Base-by-base conservation (phyloP, 1,284 basidiomycete species). In the Coriolopsis trogii region DNA sequence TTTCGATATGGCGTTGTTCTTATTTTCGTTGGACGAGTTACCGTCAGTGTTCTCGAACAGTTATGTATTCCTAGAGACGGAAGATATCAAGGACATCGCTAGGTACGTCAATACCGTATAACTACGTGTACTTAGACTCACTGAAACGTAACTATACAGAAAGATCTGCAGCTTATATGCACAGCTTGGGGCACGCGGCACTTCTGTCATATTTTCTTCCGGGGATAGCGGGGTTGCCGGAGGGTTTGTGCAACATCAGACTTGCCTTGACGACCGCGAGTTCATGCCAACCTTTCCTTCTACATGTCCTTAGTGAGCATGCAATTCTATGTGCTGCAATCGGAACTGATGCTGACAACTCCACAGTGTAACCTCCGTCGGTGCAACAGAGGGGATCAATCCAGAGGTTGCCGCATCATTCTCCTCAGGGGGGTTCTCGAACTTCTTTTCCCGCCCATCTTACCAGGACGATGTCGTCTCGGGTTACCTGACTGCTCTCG, bases 271-370 rank as follows among this genome's bases (percentile, higher is more conserved):
- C 13, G 61, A 71, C 12, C 61, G 62, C 12, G 60, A 71, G 12
- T 89, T 89, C 77, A 76, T 84, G 50, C 85, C 86, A 16, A 72
- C 65, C 0, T 89, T 90, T 76, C 87, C 87, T 7, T 82, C 85
- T 37, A 76, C 77, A 4, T 79, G 83, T 79, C 70, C 66, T 67
- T 75, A 54, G 41, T 46, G 70, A 68, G 43, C 43, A n/a, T 38
- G 30, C 16, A n/a, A n/a, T n/a, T n/a, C 3, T 3, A 3, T 18
- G 9, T 16, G 9, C n/a, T 16, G 15, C 34, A 7, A 5, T 12
- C 2, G 15, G 10, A 25, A 6, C 26, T 15, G n/a, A 18, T 31
- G 16, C n/a, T n/a, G n/a, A n/a, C n/a, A 43, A 18, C 21, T 16
- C 15, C 24, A 26, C 67, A 88, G 74, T 59, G 80, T 87, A n/a